Percentiles rank a stretch among this genome's conserved stretches.
These are phyloP conservation scores for Dispira parvispora DNA, from an alignment of 192 early-diverging fungal genomes.

Conservation along the genomic window DNA sequence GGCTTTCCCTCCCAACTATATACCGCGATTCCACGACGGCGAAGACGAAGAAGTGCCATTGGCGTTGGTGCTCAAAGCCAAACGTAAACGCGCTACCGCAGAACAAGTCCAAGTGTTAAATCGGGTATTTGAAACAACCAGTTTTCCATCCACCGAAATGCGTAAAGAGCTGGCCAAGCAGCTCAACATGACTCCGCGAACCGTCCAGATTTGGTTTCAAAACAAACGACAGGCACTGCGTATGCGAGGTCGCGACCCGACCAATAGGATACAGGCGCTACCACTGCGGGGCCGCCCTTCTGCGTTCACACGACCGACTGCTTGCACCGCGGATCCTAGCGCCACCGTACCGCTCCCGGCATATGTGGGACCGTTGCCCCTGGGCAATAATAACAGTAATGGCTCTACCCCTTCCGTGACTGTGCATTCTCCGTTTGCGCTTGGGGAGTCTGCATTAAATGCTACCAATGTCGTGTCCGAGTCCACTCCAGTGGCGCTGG, in stretches of 20 bases:
- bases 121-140: constrained; percentile 54
- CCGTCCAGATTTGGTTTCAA: constrained; percentile 96
- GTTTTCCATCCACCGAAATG: constrained; percentile 69
- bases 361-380: not conserved
- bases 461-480: not conserved
- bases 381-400: not conserved
- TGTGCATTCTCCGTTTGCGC: not conserved
- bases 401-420: not conserved
- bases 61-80: constrained; percentile 31
- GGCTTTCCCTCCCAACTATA: not conserved
- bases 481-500: not conserved
- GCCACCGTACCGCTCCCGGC: not conserved
- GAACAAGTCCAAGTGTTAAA: constrained; percentile 62
- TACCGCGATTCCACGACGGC: not conserved
- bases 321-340: not conserved
- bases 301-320: constrained; percentile 5
- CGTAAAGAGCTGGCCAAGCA: constrained; percentile 58
- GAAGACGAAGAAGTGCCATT: constrained; percentile 6
- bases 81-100: constrained; percentile 64
- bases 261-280: constrained; percentile 26
- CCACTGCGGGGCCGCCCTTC: constrained; percentile 12
- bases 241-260: constrained; percentile 32
- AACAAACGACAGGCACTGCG: constrained; percentile 74
- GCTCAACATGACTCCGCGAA: constrained; percentile 76
- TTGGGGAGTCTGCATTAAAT: not conserved